Evolutionary conservation across 371 early-diverging fungal species (phyloP).

Genomic region (Mucor racemosus): DNA sequence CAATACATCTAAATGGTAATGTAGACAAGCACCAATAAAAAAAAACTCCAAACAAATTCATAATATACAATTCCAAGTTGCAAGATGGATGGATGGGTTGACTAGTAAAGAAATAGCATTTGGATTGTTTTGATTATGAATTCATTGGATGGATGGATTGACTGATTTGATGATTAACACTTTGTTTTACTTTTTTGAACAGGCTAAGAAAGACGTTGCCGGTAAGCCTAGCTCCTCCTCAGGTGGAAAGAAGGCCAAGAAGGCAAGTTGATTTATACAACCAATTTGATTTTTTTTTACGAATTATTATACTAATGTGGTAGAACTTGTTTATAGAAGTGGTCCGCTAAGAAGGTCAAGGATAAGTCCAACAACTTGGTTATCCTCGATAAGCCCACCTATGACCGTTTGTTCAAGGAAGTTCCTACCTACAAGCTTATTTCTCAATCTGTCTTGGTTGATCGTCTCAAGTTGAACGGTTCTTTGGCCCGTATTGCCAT

Average conservation of each 20-base stretch:
- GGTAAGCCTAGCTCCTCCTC: constrained; percentile 73
- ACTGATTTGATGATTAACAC: neutral
- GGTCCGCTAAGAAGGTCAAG: constrained; percentile 96
- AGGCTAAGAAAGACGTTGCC: constrained; percentile 75
- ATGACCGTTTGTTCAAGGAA: constrained; percentile 97
- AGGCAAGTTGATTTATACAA: constrained; percentile 25
- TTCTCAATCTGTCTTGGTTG: constrained; percentile 97
- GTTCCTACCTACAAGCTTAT: constrained; percentile 98
- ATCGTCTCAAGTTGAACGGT: constrained; percentile 97
- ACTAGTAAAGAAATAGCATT: neutral
- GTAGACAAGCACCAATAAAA: neutral
- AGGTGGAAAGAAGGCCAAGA: constrained; percentile 91
- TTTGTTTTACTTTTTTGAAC: neutral
- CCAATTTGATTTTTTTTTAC: neutral
- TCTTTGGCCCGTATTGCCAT: constrained; percentile 96
- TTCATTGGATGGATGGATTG: neutral
- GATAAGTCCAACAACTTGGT: constrained; percentile 98
- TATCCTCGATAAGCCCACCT: constrained; percentile 87
- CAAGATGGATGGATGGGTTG: constrained; percentile 11
- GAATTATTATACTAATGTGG: neutral
- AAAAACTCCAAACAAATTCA: neutral
- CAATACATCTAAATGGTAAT: constrained; percentile 35
- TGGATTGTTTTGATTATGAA: neutral
- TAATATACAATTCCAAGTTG: neutral
- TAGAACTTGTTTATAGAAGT: constrained; percentile 64